These are phyloP conservation scores for Trichoderma virens DNA, from an alignment of 495 filamentous ascomycete species.

Conservation along the genomic window DNA sequence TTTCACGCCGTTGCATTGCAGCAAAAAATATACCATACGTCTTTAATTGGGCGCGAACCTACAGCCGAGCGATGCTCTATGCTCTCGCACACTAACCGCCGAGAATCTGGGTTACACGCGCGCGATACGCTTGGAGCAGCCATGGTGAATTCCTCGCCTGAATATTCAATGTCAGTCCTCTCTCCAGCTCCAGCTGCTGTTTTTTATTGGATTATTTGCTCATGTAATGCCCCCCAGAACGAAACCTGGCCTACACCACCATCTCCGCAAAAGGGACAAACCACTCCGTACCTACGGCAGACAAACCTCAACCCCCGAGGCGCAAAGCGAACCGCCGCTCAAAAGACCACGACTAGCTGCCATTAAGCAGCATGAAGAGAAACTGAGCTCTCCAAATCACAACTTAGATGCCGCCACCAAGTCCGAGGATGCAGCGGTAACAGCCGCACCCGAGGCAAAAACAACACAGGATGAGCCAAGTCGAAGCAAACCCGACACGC, in stretches of 20 bases:
- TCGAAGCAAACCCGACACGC: not conserved
- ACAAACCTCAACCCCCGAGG: conserved; percentile 14
- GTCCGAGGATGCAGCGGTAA: not conserved
- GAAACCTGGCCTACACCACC: not conserved
- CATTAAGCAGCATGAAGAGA: not conserved
- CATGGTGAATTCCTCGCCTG: conserved; percentile 6
- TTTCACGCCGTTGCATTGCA: no score
- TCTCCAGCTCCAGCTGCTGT: not conserved
- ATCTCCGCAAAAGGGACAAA: conserved; percentile 17
- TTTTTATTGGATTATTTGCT: not conserved
- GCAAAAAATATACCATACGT: no score
- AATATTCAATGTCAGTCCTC: conserved; percentile 4
- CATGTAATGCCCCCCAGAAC: not conserved
- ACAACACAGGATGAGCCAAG: not conserved
- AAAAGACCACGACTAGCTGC: conserved; percentile 14
- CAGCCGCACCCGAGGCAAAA: not conserved
- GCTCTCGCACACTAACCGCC: not conserved
- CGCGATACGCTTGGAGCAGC: not conserved
- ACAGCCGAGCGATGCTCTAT: no score
- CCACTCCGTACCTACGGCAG: conserved; percentile 39
- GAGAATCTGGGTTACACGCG: not conserved
- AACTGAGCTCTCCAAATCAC: not conserved
- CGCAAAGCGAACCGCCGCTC: conserved; percentile 12
- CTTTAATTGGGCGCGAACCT: no score
- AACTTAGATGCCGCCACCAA: not conserved